phyloP scores from a whole-genome alignment of 495 filamentous ascomycete species.

The Hypoxylon cercidicola region DNA sequence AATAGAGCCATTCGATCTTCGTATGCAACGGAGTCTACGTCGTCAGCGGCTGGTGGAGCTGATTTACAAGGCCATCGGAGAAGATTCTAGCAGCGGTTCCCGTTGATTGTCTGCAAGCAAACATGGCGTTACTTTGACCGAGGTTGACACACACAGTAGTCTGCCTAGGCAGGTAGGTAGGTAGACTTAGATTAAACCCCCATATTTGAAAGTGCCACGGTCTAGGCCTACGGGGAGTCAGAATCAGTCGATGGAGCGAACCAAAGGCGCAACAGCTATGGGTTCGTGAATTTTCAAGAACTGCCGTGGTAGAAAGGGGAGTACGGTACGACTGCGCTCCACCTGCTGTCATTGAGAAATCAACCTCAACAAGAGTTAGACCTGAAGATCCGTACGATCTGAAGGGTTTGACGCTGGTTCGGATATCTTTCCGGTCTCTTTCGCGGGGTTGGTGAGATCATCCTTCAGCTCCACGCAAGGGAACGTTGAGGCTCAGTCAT shows the following conservation, averaged over 20 bases:
- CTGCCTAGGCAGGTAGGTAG: no score
- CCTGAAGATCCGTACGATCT: slow-evolving; percentile 20
- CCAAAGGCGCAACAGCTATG: not conserved
- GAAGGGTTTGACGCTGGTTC: slow-evolving; percentile 21
- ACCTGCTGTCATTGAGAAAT: slow-evolving; percentile 3
- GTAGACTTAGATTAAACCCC: slow-evolving; percentile 6
- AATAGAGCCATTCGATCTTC: no score
- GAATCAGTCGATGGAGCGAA: not conserved
- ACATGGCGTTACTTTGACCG: slow-evolving; percentile 22
- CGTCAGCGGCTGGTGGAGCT: slow-evolving; percentile 1
- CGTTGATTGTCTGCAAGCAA: slow-evolving; percentile 20
- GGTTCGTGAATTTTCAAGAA: not conserved
- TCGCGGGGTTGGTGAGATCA: slow-evolving; percentile 17
- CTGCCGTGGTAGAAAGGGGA: not conserved
- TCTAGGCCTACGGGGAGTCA: not conserved
- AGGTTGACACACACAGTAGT: not conserved
- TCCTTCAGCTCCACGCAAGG: slow-evolving; percentile 33
- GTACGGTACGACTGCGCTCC: not conserved
- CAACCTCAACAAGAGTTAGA: slow-evolving; percentile 15
- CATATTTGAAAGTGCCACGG: not conserved
- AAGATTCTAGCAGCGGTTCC: not conserved
- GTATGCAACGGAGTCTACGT: no score
- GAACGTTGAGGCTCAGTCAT: slow-evolving; percentile 39
- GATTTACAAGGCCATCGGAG: slow-evolving; percentile 4
- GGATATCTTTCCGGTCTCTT: slow-evolving; percentile 1